These are phyloP conservation scores for Westerdykella sp. DNA, from an alignment of 2,329 filamentous ascomycete species.

Conservation along the genomic window DNA sequence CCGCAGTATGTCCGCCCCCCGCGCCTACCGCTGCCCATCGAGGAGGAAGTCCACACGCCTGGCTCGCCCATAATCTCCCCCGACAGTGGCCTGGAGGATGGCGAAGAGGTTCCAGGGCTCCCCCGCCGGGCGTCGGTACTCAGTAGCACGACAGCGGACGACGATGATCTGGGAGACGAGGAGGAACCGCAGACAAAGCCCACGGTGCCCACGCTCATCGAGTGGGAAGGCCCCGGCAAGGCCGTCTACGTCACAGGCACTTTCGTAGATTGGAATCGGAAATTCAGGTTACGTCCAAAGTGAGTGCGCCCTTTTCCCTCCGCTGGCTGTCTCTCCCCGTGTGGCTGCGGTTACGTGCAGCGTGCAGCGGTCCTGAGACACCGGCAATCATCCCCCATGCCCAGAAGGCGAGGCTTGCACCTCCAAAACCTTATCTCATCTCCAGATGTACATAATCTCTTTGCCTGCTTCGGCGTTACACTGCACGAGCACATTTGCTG, in stretches of 20 bases:
- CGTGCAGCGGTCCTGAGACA: constrained; percentile 11
- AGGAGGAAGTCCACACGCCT: constrained; percentile 82
- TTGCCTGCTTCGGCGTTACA: constrained; percentile 23
- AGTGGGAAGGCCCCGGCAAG: constrained; percentile 78
- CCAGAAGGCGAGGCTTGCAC: constrained; percentile 7
- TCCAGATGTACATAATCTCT: not conserved
- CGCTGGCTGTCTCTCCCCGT: constrained; percentile 15
- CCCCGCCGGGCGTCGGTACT: constrained; percentile 52
- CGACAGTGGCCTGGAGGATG: constrained; percentile 40
- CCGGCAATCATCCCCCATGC: constrained; percentile 11
- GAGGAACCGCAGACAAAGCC: constrained; percentile 62
- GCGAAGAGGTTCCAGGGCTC: constrained; percentile 30
- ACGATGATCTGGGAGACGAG: constrained; percentile 53
- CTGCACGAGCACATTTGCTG: constrained; percentile 22
- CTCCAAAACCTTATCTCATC: constrained; percentile 6
- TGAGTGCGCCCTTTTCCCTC: constrained; percentile 48
- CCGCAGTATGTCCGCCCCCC: constrained; percentile 63
- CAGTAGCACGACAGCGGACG: constrained; percentile 58
- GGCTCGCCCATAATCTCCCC: constrained; percentile 82
- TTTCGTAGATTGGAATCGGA: constrained; percentile 94
- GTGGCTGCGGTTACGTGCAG: constrained; percentile 14
- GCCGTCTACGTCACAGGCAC: constrained; percentile 96
- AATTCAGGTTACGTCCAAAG: constrained; percentile 80
- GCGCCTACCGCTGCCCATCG: constrained; percentile 84
- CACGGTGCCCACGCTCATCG: constrained; percentile 75